These are phyloP conservation scores for Ziziphus jujuba DNA, from an alignment of 306 rosid genomes.

Conservation along the genomic window DNA sequence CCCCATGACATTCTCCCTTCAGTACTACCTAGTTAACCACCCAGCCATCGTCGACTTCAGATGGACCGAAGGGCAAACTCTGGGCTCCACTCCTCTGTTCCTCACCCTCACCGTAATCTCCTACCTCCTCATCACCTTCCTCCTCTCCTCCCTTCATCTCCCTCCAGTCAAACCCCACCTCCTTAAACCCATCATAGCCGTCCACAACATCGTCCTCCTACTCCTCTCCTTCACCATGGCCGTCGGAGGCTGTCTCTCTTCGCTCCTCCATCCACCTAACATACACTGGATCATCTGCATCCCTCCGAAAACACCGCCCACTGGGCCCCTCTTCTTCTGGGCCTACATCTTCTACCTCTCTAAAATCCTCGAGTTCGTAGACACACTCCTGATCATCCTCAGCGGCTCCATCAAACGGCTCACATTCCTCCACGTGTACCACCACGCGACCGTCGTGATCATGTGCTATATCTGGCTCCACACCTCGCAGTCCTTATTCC, in stretches of 20 bases:
- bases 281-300: constrained; percentile 54
- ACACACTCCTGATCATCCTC: constrained; percentile 70
- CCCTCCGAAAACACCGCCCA: constrained; percentile 55
- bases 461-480: constrained; percentile 81
- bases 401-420: constrained; percentile 56
- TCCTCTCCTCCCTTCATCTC: constrained; percentile 35
- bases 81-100: constrained; percentile 47
- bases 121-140: constrained; percentile 55
- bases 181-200: constrained; percentile 49
- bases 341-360: constrained; percentile 92
- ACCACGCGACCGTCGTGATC: constrained; percentile 74
- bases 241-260: constrained; percentile 51
- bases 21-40: constrained; percentile 60
- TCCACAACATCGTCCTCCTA: constrained; percentile 63
- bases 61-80: constrained; percentile 58
- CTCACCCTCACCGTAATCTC: constrained; percentile 35
- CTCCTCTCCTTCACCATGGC: constrained; percentile 61
- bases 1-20: constrained; percentile 26
- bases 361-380: constrained; percentile 68
- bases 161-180: constrained; percentile 28
- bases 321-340: constrained; percentile 93
- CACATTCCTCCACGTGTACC: constrained; percentile 91
- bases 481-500: constrained; percentile 73
- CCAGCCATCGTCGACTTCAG: constrained; percentile 58
- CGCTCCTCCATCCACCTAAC: constrained; percentile 40